Evolutionary conservation across 768 basidiomycete species (phyloP).

Genomic region (Clavulina sp.): DNA sequence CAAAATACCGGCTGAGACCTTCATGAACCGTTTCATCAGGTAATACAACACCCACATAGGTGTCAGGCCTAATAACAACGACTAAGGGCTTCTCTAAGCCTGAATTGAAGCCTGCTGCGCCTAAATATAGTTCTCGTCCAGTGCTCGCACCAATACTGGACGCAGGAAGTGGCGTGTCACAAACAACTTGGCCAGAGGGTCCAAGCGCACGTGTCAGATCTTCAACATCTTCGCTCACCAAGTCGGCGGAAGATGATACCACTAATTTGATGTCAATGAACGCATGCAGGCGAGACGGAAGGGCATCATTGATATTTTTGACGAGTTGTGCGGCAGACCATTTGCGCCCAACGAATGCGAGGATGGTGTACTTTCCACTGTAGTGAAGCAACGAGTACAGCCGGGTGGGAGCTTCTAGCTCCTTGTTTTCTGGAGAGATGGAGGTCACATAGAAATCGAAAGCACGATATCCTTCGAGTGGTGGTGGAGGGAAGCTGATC

Average conservation of each 20-base stretch:
- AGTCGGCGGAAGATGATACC: background rate
- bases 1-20: background rate
- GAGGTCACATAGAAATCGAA: background rate
- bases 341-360: background rate
- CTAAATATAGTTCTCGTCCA: background rate
- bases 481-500: too few species aligned
- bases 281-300: background rate
- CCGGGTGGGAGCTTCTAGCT: too few species aligned
- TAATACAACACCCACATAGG: background rate
- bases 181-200: background rate
- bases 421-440: background rate
- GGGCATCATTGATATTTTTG: background rate
- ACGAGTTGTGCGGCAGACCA: background rate
- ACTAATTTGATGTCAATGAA: background rate
- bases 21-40: background rate
- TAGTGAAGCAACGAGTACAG: background rate
- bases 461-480: background rate
- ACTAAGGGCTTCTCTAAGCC: background rate
- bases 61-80: background rate
- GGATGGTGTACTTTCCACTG: background rate
- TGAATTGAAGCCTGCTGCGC: background rate
- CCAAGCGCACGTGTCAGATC: background rate
- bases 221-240: background rate
- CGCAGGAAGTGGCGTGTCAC: background rate
- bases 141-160: background rate